phyloP scores from a whole-genome alignment of 1,284 basidiomycete species.

The Irpex sp. region DNA sequence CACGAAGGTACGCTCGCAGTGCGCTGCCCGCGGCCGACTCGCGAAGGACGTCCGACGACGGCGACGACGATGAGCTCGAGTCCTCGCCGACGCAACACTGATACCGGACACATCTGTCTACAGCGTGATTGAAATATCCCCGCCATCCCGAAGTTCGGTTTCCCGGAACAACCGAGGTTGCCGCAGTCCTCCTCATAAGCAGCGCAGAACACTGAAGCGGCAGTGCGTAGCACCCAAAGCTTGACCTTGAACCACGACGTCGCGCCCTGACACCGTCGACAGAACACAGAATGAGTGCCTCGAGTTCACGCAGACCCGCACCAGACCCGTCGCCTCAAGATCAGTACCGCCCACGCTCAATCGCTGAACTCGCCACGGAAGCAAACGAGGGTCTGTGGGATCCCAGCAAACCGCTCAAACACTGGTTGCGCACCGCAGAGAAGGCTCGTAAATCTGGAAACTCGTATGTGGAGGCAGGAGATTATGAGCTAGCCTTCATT shows the following conservation, averaged over 20 bases:
- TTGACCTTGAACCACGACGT: neutral
- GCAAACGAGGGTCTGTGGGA: conserved; percentile 49
- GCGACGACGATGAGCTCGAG: neutral
- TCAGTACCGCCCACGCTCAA: conserved; percentile 32
- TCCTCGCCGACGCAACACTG: neutral
- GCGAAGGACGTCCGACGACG: neutral
- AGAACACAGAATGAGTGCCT: conserved; percentile 18
- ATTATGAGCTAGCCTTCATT: conserved; percentile 57
- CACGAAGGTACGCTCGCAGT: neutral
- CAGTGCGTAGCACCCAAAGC: conserved; percentile 1
- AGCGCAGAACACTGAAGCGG: neutral
- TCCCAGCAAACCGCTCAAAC: conserved; percentile 45
- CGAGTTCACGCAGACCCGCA: conserved; percentile 11
- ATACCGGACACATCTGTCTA: neutral
- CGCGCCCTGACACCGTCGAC: neutral
- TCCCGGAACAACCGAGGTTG: neutral
- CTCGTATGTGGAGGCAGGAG: conserved; percentile 35
- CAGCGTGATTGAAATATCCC: neutral
- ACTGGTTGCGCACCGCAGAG: conserved; percentile 53
- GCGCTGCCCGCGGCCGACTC: neutral
- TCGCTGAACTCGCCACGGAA: conserved; percentile 51
- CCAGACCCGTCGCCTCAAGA: conserved; percentile 10
- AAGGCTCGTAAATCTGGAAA: conserved; percentile 46
- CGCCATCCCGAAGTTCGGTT: neutral
- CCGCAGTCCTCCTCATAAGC: neutral